Evolutionary conservation across 331 rosid species (phyloP).

Genomic region (Cydonia oblonga): DNA sequence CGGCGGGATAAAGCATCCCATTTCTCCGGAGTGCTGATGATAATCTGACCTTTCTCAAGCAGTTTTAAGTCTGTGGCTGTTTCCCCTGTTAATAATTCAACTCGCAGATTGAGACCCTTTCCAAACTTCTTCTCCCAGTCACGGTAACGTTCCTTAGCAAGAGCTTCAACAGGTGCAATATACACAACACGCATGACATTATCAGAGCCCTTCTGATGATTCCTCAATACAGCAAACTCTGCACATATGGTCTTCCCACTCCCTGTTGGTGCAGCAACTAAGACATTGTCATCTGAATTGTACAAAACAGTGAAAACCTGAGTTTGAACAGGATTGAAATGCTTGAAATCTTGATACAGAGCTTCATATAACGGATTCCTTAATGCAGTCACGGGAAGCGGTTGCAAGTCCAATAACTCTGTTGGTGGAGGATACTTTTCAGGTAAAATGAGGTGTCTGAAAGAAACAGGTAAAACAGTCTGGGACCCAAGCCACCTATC

Average conservation of each 20-base stretch:
- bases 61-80: conserved; percentile 69
- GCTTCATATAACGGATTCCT: conserved; percentile 80
- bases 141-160: conserved; percentile 74
- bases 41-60: conserved; percentile 83
- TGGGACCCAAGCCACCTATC: conserved; percentile 95
- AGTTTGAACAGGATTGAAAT: conserved; percentile 95
- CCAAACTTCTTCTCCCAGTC: conserved; percentile 92
- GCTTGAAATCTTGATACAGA: conserved; percentile 74
- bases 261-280: conserved; percentile 96
- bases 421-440: conserved; percentile 95
- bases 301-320: conserved; percentile 90
- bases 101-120: conserved; percentile 48
- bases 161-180: conserved; percentile 81
- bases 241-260: conserved; percentile 96
- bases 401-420: conserved; percentile 85
- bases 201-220: conserved; percentile 62
- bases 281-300: conserved; percentile 82
- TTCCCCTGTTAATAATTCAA: conserved; percentile 85
- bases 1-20: conserved; percentile 98
- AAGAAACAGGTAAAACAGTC: conserved; percentile 87
- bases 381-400: conserved; percentile 83
- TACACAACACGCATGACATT: conserved; percentile 73
- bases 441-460: conserved; percentile 82
- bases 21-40: conserved; percentile 90
- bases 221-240: conserved; percentile 82